Base-by-base conservation (phyloP, 305 asterid species). In the Plantago rigida region DNA sequence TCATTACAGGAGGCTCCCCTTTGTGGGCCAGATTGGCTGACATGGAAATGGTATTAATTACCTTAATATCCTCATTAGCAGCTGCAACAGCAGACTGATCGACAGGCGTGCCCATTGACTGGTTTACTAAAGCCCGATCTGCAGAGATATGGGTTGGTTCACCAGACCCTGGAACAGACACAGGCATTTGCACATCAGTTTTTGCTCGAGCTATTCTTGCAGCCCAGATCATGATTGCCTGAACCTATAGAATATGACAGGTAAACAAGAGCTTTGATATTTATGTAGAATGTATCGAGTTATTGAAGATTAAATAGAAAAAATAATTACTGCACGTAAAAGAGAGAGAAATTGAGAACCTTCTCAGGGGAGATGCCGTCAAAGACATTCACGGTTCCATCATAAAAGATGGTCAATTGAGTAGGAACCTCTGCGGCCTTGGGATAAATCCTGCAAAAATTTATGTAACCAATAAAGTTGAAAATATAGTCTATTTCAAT, bases 331-430 rank as follows among this genome's bases (percentile, higher is more conserved):
- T 24, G 26, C 26, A 2, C 2, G 26, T 22, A 1, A 22, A 22
- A 22, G 26, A 22, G 26, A 22, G 14, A 22, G 34, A 39, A 50
- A 59, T 54, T 47, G 67, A 8, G 63, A 45, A 84, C 94, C 95
- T 78, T 76, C 77, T 84, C 87, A 3, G 87, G 89, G 12, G 87
- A 77, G 78, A 87, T 80, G 78, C 82, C 83, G 62, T 83, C 86
- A 45, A 82, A 89, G 59, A 89, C 93, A 46, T 68, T 77, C 67
- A 87, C 93, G 0, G 75, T 70, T 52, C 97, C 97, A 48, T 76
- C 88, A 56, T 87, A 83, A 74, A 87, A 89, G 49, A 89, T 89
- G 63, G 94, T 89, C 77, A 87, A 52, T 59, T 82, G 93, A 64
- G 90, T 64, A 73, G 89, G 71, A 73, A 53, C 71, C 42, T 52